Evolutionary conservation across 2,329 filamentous ascomycete species (phyloP), one percentile per base, ranked within the genome.

Genomic region (Cordyceps militaris): DNA sequence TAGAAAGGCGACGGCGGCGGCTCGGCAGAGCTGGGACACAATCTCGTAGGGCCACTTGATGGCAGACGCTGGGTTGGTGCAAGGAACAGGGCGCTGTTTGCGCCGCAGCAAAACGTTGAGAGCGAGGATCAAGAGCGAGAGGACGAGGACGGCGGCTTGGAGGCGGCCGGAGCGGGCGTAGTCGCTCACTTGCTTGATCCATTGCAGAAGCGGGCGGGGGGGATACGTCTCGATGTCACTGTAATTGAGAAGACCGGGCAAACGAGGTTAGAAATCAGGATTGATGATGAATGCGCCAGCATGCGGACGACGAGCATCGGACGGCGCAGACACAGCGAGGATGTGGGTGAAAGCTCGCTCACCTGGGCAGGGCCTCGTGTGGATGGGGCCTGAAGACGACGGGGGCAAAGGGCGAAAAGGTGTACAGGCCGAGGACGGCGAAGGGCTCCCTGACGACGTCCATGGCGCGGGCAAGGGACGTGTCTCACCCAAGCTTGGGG

Each of bases 41-140:
- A 78, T 59, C 59, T 80, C 78, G 62, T 74, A 76, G 0, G 67
- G 63, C 66, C 74, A 73, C 51, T 67, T 68, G 46, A 79, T 69
- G 38, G 69, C 66, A 19, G 75, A 73, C 11, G 72, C 68, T 57
- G 70, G 74, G 50, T 61, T 64, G 57, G 65, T 70, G 56, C 55
- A 49, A 36, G 60, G 14, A 28, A 50, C 16, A 65, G 24, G 64
- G 19, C 59, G 60, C 14, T 62, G 63, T 51, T 66, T 63, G 42
- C 53, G 43, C 1, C 24, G 24, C 16, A 57, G 43, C 4, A 44
- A 4, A 10, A 54, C 26, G 14, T 47, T 57, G 61, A 67, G 65
- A 30, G 67, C 61, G 40, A 74, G 60, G 60, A 73, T 69, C 34
- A 72, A 51, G 32, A 71, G 64, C 2, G 76, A 78, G 23, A 70